Base-by-base conservation (phyloP, 2,329 filamentous ascomycete genomes). In the Daldinia sp. region DNA sequence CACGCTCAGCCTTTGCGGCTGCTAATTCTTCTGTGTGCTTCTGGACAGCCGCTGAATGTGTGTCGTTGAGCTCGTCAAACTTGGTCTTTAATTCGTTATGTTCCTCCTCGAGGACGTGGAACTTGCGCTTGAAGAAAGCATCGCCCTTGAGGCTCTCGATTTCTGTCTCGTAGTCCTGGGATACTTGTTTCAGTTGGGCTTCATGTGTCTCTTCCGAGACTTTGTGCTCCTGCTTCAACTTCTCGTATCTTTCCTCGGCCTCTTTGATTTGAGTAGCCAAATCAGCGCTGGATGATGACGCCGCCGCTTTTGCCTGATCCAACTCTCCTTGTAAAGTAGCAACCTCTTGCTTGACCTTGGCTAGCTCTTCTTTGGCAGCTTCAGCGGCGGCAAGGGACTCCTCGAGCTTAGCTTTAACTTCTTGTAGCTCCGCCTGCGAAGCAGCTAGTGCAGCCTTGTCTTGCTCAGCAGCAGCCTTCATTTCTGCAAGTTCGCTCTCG, bases 41-140 rank as follows among this genome's bases (percentile, higher is more conserved):
- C 37, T 71, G 68, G 20, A 67, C 53, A 28, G 69, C 41, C 6
- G 67, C 69, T n/a, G 73, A 66, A 48, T 77, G 76, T 12, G 72
- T 68, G 26, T 58, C 56, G 9, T 70, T 73, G 12, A 78, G 63
- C 50, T 76, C 75, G 12, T 77, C 75, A 42, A 73, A 73, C 54
- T 77, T 74, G 1, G 69, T 44, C 69, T 78, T 74, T 9, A 81
- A 71, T 44, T 88, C 86, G 10, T 81, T 82, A 76, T 90, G 85
- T 76, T 89, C 84, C 4, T 77, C 78, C 75, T 90, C 87, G 5
- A 91, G 82, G 41, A 88, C 86, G 65, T 89, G 84, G 68, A 87
- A 90, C 78, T 89, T 88, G 71, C 86, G 85, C 80, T 89, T 89
- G 79, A 89, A 89, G 76, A 87, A 87, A 13, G 88, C 88, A 69